Evolutionary conservation across 495 filamentous ascomycete genomes (phyloP).

Genomic region (Amphirosellinia nigrospora): DNA sequence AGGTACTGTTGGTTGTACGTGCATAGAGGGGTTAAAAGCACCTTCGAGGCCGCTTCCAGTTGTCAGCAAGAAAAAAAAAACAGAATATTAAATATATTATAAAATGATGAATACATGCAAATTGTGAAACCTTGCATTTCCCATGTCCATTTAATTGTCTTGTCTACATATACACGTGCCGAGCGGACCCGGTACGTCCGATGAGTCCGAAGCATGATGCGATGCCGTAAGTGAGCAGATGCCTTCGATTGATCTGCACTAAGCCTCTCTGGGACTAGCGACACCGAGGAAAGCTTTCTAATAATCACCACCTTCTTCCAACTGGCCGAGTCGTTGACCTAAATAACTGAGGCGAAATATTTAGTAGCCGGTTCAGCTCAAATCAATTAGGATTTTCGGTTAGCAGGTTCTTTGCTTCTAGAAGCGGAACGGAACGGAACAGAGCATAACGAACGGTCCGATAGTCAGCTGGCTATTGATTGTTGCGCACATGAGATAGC

Average conservation of each 20-base stretch:
- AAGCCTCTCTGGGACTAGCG: conserved; percentile 5
- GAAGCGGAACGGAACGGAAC: background rate
- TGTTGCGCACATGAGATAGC: conserved; percentile 24
- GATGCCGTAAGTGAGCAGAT: conserved; percentile 7
- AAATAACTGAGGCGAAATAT: conserved; percentile 20
- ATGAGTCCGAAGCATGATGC: background rate
- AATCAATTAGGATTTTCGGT: conserved; percentile 2
- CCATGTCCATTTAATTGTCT: too few species aligned
- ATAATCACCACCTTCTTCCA: conserved; percentile 25
- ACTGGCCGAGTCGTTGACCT: conserved; percentile 11
- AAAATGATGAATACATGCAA: too few species aligned
- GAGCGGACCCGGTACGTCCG: too few species aligned
- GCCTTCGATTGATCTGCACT: background rate
- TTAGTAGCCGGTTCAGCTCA: background rate
- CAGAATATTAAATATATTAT: too few species aligned
- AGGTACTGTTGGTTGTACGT: too few species aligned
- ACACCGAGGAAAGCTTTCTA: conserved; percentile 21
- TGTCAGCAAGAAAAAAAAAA: too few species aligned
- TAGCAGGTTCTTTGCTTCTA: background rate
- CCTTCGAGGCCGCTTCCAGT: too few species aligned
- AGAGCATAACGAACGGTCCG: background rate
- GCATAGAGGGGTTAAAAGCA: too few species aligned
- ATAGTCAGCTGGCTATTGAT: background rate
- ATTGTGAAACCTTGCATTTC: too few species aligned
- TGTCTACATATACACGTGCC: background rate